A percentile compares a stretch with the other conserved stretches of the same genome.
Evolutionary conservation across 2,329 filamentous ascomycete species (phyloP).

Genomic region (Trichoderma sp.): DNA sequence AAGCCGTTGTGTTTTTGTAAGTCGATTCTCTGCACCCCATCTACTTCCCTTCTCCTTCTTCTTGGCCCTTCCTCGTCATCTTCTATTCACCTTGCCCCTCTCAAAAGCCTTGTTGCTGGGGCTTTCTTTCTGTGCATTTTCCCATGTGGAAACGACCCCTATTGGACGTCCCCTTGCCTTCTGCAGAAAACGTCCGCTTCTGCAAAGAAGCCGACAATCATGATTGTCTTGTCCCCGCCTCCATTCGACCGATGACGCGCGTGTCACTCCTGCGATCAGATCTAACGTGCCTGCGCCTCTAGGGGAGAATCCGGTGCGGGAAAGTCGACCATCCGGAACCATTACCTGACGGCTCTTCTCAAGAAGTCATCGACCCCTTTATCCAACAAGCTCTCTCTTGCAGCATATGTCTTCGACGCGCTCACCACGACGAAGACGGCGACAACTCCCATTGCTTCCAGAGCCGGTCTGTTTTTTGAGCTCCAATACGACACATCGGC

Average conservation of each 20-base stretch:
- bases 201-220: neutral
- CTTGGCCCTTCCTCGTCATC: neutral
- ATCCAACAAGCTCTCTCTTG: constrained; percentile 89
- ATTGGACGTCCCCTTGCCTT: neutral
- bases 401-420: constrained; percentile 93
- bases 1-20: constrained; percentile 90
- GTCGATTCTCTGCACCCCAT: constrained; percentile 41
- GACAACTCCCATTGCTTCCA: constrained; percentile 92
- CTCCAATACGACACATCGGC: constrained; percentile 93
- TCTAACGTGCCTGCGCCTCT: constrained; percentile 36
- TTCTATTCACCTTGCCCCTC: neutral
- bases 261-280: neutral
- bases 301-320: constrained; percentile 95
- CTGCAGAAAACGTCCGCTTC: too few relatives aligned
- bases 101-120: neutral
- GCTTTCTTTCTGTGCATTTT: too few relatives aligned
- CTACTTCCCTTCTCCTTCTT: neutral
- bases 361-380: constrained; percentile 90
- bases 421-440: constrained; percentile 96
- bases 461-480: constrained; percentile 93
- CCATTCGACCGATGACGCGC: neutral
- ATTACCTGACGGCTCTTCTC: constrained; percentile 81
- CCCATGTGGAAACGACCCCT: too few relatives aligned
- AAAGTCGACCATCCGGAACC: constrained; percentile 91
- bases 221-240: too few relatives aligned